Percentiles rank a stretch among this genome's conserved stretches.
phyloP scores from a whole-genome alignment of 148 eudicot species.

The Nyssa sinensis region DNA sequence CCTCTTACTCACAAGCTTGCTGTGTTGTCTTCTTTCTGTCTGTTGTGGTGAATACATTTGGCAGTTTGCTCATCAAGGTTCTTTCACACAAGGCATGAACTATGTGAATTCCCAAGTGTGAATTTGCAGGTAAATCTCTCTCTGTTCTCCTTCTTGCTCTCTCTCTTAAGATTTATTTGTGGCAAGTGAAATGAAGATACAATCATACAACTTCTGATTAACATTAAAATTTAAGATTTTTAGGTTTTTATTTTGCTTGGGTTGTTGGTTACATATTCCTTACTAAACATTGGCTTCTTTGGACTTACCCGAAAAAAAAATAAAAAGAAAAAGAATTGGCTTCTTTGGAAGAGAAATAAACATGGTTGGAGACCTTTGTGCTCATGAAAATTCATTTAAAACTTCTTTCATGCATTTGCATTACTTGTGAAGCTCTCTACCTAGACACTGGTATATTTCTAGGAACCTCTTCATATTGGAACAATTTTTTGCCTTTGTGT shows the following conservation, averaged over 20 bases:
- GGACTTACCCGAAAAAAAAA: too few relatives aligned
- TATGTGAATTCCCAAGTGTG: slow-evolving; percentile 61
- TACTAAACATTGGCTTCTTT: not conserved
- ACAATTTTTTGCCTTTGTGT: too few relatives aligned
- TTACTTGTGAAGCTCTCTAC: too few relatives aligned
- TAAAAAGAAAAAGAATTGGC: too few relatives aligned
- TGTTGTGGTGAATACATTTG: slow-evolving; percentile 13
- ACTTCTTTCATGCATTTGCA: not conserved
- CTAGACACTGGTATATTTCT: too few relatives aligned
- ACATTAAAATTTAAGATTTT: not conserved
- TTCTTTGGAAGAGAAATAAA: not conserved
- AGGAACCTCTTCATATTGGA: too few relatives aligned
- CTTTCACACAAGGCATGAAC: slow-evolving; percentile 62
- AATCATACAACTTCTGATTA: too few relatives aligned
- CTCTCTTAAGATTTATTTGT: not conserved
- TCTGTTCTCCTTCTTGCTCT: slow-evolving; percentile 16
- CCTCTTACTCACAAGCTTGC: not conserved
- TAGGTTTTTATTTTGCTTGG: not conserved
- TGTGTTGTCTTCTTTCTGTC: slow-evolving; percentile 1
- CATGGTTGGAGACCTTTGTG: not conserved
- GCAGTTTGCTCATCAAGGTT: slow-evolving; percentile 76
- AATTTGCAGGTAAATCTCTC: slow-evolving; percentile 25
- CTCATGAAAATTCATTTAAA: not conserved
- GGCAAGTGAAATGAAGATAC: not conserved
- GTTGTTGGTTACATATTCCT: not conserved